Evolutionary conservation across 2,329 filamentous ascomycete species (phyloP).

Genomic region (Fusarium piperis): DNA sequence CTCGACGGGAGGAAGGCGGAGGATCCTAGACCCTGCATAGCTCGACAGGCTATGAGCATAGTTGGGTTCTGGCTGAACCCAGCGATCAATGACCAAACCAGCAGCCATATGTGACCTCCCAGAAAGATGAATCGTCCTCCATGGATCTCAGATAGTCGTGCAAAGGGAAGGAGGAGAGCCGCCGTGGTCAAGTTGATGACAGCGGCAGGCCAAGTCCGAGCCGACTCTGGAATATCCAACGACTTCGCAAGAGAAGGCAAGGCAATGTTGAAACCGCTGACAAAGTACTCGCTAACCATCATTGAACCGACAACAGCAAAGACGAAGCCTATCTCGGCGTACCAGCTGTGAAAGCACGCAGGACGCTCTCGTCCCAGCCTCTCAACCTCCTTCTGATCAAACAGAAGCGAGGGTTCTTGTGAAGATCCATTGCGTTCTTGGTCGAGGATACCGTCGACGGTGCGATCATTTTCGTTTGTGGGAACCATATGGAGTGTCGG

Average conservation of each 20-base stretch:
- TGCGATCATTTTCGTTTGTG: slow-evolving; percentile 4
- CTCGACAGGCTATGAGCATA: slow-evolving; percentile 78
- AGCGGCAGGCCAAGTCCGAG: slow-evolving; percentile 71
- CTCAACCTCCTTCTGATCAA: slow-evolving; percentile 58
- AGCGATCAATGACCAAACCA: slow-evolving; percentile 72
- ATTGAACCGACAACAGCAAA: slow-evolving; percentile 71
- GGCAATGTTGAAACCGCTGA: slow-evolving; percentile 80
- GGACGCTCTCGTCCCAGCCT: slow-evolving; percentile 71
- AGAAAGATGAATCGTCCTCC: slow-evolving; percentile 71
- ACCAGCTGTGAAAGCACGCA: slow-evolving; percentile 59
- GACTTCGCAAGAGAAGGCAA: slow-evolving; percentile 71
- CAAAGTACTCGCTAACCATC: slow-evolving; percentile 76
- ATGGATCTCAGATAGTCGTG: slow-evolving; percentile 69
- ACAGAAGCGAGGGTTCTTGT: neutral
- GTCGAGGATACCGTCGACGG: neutral
- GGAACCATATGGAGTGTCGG: neutral
- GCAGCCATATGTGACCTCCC: slow-evolving; percentile 69
- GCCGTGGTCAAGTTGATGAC: slow-evolving; percentile 68
- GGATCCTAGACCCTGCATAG: slow-evolving; percentile 77
- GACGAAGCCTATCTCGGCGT: slow-evolving; percentile 70
- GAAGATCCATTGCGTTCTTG: neutral
- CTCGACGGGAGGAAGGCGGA: slow-evolving; percentile 75
- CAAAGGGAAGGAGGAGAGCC: slow-evolving; percentile 69
- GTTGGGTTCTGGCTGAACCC: slow-evolving; percentile 73
- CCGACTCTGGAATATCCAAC: slow-evolving; percentile 70